Percentiles rank a stretch among this genome's conserved stretches.
phyloP scores from a whole-genome alignment of 805 yeast species.

The Ogataea salicorniae region DNA sequence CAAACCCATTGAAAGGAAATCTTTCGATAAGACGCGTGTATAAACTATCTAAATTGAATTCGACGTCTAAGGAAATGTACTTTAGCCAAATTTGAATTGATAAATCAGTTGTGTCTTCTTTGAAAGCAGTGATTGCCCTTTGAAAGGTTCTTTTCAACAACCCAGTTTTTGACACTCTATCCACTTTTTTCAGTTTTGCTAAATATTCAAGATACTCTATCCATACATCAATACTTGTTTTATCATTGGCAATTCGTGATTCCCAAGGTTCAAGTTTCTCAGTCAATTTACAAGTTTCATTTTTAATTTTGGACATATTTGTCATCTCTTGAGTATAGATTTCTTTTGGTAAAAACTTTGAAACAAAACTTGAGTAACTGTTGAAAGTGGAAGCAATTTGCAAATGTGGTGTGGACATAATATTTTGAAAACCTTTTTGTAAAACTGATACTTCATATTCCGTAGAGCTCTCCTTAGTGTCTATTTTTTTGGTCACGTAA shows the following conservation, averaged over 20 bases:
- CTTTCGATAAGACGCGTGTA: slow-evolving; percentile 1
- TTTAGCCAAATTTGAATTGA: no score
- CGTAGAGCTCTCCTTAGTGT: not conserved
- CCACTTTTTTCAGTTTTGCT: slow-evolving; percentile 5
- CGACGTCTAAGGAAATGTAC: slow-evolving; percentile 6
- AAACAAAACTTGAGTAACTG: slow-evolving; percentile 35
- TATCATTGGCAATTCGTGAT: slow-evolving; percentile 10
- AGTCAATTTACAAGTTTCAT: slow-evolving; percentile 27
- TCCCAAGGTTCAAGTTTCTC: slow-evolving; percentile 34
- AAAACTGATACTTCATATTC: not conserved
- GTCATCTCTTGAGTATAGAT: slow-evolving; percentile 26
- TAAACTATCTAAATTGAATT: not conserved
- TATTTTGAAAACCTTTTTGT: not conserved
- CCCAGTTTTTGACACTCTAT: slow-evolving; percentile 3
- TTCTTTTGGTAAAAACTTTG: slow-evolving; percentile 21
- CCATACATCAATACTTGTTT: slow-evolving; percentile 19
- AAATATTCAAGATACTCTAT: slow-evolving; percentile 9
- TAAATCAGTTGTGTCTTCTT: slow-evolving; percentile 4
- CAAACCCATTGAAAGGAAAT: slow-evolving; percentile 1
- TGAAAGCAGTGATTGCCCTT: slow-evolving; percentile 20
- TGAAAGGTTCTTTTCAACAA: slow-evolving; percentile 26
- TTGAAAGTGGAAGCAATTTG: not conserved
- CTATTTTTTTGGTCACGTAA: no score
- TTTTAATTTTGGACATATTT: slow-evolving; percentile 12
- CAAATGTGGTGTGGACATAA: not conserved